Percentiles rank a stretch among this genome's conserved stretches.
These are phyloP conservation scores for Eimeria necatrix DNA, from an alignment of 169 alveolate species.

Conservation along the genomic window DNA sequence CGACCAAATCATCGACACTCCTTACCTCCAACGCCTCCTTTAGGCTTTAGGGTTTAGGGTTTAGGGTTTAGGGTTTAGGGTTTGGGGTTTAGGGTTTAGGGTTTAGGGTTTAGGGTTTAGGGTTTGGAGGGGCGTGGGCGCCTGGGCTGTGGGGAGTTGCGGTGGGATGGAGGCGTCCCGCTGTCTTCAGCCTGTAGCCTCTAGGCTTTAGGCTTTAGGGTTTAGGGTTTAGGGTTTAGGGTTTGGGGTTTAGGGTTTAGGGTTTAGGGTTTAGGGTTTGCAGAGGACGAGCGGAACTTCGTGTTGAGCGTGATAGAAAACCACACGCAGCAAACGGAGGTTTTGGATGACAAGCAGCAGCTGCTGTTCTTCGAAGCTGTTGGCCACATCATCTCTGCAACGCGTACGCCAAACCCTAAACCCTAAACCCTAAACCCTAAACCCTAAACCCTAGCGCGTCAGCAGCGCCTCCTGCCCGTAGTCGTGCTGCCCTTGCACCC, in stretches of 20 bases:
- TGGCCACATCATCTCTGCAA: constrained; percentile 74
- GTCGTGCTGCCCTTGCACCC: background rate
- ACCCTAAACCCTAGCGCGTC: constrained; percentile 7
- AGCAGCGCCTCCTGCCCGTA: background rate
- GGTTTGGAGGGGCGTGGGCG: background rate
- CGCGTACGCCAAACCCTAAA: constrained; percentile 53
- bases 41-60: constrained; percentile 41
- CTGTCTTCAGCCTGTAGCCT: background rate
- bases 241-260: constrained; percentile 26
- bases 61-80: constrained; percentile 19
- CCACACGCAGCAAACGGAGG: constrained; percentile 56
- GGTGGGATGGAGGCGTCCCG: background rate
- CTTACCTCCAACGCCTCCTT: background rate
- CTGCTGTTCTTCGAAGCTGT: constrained; percentile 80
- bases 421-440: constrained; percentile 52
- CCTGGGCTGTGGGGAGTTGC: background rate
- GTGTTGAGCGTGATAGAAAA: constrained; percentile 52
- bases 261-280: constrained; percentile 10
- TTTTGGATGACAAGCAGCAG: constrained; percentile 79
- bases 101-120: constrained; percentile 42
- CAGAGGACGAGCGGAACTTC: constrained; percentile 75
- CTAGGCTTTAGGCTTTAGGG: constrained; percentile 5
- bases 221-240: constrained; percentile 25
- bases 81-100: constrained; percentile 39
- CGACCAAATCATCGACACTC: background rate